A percentile compares a stretch with the other conserved stretches of the same genome.
phyloP scores from a whole-genome alignment of 2,329 filamentous ascomycete species.

The Cytospora leucostoma region DNA sequence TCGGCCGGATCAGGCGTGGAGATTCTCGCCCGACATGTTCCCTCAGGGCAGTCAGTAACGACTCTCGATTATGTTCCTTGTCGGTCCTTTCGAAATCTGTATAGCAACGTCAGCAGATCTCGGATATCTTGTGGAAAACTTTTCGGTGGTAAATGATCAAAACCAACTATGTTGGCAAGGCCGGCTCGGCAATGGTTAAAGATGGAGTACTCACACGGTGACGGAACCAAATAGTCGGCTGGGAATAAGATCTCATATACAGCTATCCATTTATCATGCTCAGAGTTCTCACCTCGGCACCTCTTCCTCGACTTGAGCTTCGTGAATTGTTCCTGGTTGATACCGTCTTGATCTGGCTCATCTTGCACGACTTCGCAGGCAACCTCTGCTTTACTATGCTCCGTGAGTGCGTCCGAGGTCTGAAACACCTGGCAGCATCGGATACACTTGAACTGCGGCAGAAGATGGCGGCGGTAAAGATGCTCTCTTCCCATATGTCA shows the following conservation, averaged over 20 bases:
- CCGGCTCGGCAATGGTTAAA: too few species aligned
- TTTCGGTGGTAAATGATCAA: too few species aligned
- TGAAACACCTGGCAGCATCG: background rate
- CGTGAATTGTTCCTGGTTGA: background rate
- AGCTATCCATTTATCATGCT: background rate
- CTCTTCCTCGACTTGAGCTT: constrained; percentile 2
- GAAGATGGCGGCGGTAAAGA: background rate
- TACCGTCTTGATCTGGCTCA: background rate
- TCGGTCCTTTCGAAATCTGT: background rate
- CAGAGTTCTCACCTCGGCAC: background rate
- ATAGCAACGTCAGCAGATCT: too few species aligned
- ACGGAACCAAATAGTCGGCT: background rate
- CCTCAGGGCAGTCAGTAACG: background rate
- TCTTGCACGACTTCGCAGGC: background rate
- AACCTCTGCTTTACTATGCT: background rate
- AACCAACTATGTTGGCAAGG: too few species aligned
- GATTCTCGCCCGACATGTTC: background rate
- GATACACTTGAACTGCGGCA: background rate
- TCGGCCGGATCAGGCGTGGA: background rate
- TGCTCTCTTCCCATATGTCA: too few species aligned
- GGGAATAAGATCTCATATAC: constrained; percentile 4
- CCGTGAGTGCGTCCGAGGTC: background rate
- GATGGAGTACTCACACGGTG: background rate
- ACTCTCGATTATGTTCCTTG: background rate
- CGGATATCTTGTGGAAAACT: too few species aligned